Evolutionary conservation across 2,329 filamentous ascomycete genomes (phyloP), one percentile per base, ranked within the genome.

Genomic region (Alternaria consortialis): DNA sequence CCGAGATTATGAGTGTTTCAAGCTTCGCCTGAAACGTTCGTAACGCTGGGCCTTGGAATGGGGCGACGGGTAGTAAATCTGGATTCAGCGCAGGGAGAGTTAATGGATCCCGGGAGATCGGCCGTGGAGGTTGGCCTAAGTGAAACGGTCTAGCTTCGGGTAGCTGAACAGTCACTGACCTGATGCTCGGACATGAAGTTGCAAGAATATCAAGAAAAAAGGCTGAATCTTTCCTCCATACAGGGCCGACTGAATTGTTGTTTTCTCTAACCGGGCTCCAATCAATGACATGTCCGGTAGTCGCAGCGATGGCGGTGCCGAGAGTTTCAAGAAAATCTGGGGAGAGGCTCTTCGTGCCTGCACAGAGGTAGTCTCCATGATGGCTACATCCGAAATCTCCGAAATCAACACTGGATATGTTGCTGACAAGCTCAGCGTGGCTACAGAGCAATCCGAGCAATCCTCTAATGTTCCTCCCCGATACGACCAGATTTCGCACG

Each of bases 151-250:
- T 56, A 27, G 59, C 39, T 27, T 40, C 52, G 2, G 63, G 65
- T 17, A 70, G 51, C 29, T 70, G 43, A 23, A 68, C 7, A 7
- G 51, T 56, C 2, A 71, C 7, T 9, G 58, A 48, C 32, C 51
- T 68, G 13, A 71, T 53, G 29, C 66, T 67, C 17, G 62, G 58
- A 36, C 64, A 63, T 6, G 65, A 36, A 1, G 55, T 47, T 17
- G 64, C 25, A 7, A 71, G 54, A 12, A 64, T 37, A 23, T 65
- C 59, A 9, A 70, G 43, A 12, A 63, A 65, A 37, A 63, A 66
- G 11, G 50, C 60, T 25, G 55, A 46, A 2, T 50, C 51, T 7
- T n/a, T 23, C 7, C 37, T 48, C 60, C 58, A 69, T 8, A 65
- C 25, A 13, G 43, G 17, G 2, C 52, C 36, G 13, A 15, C 8